Evolutionary conservation across 306 rosid species (phyloP).

Genomic region (Purshia tridentata): DNA sequence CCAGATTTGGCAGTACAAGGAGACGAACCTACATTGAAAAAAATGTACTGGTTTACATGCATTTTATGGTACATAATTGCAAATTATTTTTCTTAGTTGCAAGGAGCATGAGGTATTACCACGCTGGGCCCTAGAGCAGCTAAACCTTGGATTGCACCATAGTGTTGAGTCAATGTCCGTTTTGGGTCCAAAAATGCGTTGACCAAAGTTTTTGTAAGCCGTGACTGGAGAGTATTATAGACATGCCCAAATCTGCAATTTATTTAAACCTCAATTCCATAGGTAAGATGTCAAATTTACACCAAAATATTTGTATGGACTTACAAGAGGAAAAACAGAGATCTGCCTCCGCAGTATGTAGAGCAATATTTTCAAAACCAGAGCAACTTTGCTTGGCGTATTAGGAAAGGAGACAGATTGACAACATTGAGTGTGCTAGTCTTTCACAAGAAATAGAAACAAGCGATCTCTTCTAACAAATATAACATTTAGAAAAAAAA

Average conservation of each 20-base stretch:
- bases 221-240: slow-evolving; percentile 73
- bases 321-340: background rate
- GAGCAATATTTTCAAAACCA: background rate
- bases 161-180: slow-evolving; percentile 77
- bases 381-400: background rate
- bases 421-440: background rate
- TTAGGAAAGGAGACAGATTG: too few species aligned
- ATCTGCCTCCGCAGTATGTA: background rate
- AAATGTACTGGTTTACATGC: background rate
- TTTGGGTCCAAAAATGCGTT: slow-evolving; percentile 88
- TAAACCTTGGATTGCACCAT: slow-evolving; percentile 86
- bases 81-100: slow-evolving; percentile 2
- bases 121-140: slow-evolving; percentile 72
- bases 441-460: slow-evolving; percentile 4
- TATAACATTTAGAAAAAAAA: background rate
- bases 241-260: slow-evolving; percentile 73
- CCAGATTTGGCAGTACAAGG: slow-evolving; percentile 74
- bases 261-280: slow-evolving; percentile 1
- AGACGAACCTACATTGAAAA: slow-evolving; percentile 56
- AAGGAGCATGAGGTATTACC: slow-evolving; percentile 49
- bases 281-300: slow-evolving; percentile 3
- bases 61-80: background rate
- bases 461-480: background rate
- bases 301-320: background rate
- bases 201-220: slow-evolving; percentile 71